Conservation (phyloP, 2,329 filamentous ascomycete species). For the Aspergillus neotritici region DNA sequence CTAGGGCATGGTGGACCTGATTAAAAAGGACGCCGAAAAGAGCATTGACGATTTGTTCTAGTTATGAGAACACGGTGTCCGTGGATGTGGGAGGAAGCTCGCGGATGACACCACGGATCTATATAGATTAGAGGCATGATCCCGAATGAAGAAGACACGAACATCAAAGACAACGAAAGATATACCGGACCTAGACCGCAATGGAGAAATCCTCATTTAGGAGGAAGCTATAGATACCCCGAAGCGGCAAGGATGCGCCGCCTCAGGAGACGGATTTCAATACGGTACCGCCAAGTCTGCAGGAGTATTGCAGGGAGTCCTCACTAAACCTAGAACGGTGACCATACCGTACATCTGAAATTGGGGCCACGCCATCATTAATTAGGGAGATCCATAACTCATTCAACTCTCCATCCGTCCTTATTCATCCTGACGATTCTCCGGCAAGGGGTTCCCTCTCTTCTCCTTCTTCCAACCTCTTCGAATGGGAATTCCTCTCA, state of each 20-base stretch:
- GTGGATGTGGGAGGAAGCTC: not conserved
- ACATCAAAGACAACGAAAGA: too few relatives aligned
- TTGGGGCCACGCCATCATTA: slow-evolving; percentile 11
- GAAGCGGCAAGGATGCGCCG: slow-evolving; percentile 8
- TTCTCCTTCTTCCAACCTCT: slow-evolving; percentile 1
- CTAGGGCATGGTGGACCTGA: slow-evolving; percentile 90
- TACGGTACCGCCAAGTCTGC: slow-evolving; percentile 13
- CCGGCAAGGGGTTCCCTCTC: not conserved
- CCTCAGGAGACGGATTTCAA: slow-evolving; percentile 2
- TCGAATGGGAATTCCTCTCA: not conserved
- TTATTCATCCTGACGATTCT: not conserved
- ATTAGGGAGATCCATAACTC: not conserved
- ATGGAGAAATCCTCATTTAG: too few relatives aligned
- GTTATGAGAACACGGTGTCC: slow-evolving; percentile 13
- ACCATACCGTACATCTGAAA: not conserved
- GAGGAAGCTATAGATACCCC: slow-evolving; percentile 8
- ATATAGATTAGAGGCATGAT: too few relatives aligned
- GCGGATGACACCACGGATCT: not conserved
- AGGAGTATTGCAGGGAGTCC: too few relatives aligned
- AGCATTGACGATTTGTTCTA: slow-evolving; percentile 78
- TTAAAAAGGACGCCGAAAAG: slow-evolving; percentile 90
- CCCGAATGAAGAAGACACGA: too few relatives aligned
- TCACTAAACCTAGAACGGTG: too few relatives aligned
- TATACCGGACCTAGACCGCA: too few relatives aligned
- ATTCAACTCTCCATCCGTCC: not conserved